Conservation (phyloP, 176 grass and related monocot genomes). For the Oryza nivara region DNA sequence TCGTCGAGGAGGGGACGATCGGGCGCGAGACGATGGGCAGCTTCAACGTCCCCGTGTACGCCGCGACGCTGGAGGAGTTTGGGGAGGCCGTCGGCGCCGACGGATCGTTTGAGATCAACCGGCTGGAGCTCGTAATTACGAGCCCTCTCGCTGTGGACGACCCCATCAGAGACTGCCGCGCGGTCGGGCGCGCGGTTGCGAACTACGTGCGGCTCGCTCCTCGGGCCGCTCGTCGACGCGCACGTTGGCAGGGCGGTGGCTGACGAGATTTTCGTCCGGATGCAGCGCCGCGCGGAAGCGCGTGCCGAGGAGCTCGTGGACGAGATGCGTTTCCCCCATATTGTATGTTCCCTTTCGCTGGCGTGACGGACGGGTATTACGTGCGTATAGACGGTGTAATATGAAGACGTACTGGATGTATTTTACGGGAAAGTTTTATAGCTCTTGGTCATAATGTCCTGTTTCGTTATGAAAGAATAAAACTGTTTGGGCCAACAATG, state of each 20-base stretch:
- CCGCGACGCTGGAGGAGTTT: not conserved
- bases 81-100: not conserved
- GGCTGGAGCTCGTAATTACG: not conserved
- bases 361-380: no score
- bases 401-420: no score
- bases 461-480: no score
- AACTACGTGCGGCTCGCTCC: not conserved
- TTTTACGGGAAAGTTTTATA: no score
- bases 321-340: not conserved
- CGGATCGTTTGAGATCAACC: not conserved
- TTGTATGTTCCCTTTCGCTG: not conserved
- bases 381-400: no score
- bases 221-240: not conserved
- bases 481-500: no score
- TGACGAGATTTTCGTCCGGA: not conserved
- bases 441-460: no score
- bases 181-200: no score
- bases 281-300: not conserved
- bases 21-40: not conserved
- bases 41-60: not conserved
- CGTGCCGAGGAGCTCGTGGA: not conserved
- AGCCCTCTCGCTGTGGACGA: not conserved
- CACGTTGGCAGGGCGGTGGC: not conserved
- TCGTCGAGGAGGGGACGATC: not conserved
- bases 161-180: not conserved